These are phyloP conservation scores for Tricholoma saponaceum DNA, from an alignment of 768 basidiomycete species.

Conservation along the genomic window DNA sequence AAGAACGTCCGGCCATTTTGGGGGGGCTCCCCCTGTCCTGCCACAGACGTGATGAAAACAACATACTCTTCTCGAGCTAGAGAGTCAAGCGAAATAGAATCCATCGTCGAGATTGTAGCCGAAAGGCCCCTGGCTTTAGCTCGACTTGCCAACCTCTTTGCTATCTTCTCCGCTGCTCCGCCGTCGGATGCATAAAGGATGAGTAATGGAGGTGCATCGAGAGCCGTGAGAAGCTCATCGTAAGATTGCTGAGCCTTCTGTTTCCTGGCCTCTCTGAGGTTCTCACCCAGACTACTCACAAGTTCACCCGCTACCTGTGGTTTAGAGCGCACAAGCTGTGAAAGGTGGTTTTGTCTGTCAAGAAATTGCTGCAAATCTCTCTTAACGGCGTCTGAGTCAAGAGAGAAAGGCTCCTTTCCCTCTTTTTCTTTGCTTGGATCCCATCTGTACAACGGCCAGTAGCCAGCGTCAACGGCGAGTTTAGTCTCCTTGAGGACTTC, in stretches of 20 bases:
- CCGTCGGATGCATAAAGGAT: constrained; percentile 96
- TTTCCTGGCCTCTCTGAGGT: constrained; percentile 78
- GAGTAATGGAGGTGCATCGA: constrained; percentile 86
- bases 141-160: constrained; percentile 79
- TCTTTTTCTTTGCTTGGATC: constrained; percentile 78
- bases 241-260: constrained; percentile 80
- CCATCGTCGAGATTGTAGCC: constrained; percentile 70
- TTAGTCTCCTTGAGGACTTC: constrained; percentile 97
- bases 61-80: constrained; percentile 66
- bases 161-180: constrained; percentile 93
- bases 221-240: constrained; percentile 72
- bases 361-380: constrained; percentile 91
- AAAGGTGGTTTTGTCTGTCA: constrained; percentile 94
- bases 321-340: constrained; percentile 80
- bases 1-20: constrained; percentile 92
- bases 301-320: constrained; percentile 81
- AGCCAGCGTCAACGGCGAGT: constrained; percentile 90
- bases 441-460: constrained; percentile 99
- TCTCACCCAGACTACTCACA: constrained; percentile 81
- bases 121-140: constrained; percentile 84
- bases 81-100: constrained; percentile 73
- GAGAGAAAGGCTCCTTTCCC: constrained; percentile 81
- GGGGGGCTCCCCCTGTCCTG: constrained; percentile 96
- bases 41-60: constrained; percentile 84
- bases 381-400: constrained; percentile 94